Conservation (phyloP, 306 rosid genomes). For the Pyrus bretschneideri region DNA sequence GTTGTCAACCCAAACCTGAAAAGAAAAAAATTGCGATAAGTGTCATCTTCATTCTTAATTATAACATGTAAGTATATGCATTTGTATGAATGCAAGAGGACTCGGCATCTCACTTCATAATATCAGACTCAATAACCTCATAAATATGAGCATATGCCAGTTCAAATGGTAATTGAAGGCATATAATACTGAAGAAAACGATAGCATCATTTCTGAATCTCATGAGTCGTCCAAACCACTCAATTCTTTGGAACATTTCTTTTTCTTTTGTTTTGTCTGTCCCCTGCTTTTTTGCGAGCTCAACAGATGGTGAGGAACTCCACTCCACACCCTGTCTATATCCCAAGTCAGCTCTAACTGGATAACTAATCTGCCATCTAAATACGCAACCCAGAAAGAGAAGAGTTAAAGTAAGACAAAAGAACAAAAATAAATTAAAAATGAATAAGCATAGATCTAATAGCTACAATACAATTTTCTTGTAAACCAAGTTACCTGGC, state of each 20-base stretch:
- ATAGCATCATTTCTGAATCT: conserved; percentile 85
- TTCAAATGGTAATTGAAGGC: conserved; percentile 96
- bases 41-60: conserved; percentile 10
- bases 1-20: conserved; percentile 88
- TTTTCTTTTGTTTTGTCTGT: conserved; percentile 56
- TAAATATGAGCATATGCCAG: conserved; percentile 95
- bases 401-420: not conserved
- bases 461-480: not conserved
- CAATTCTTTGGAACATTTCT: conserved; percentile 58
- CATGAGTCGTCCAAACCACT: conserved; percentile 81
- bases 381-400: conserved; percentile 7
- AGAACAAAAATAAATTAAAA: not conserved
- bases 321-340: conserved; percentile 45
- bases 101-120: conserved; percentile 55
- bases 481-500: conserved; percentile 49
- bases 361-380: conserved; percentile 78
- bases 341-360: conserved; percentile 42
- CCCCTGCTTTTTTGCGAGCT: conserved; percentile 50
- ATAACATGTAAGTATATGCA: not conserved
- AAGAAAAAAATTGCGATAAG: not conserved
- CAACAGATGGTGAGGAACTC: conserved; percentile 40
- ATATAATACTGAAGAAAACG: conserved; percentile 73
- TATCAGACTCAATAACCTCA: conserved; percentile 53
- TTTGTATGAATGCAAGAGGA: conserved; percentile 1
- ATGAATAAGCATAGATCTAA: not conserved